Evolutionary conservation across 306 rosid species (phyloP), one percentile per base, ranked within the genome.

Genomic region (Herpetospermum pedunculosum): DNA sequence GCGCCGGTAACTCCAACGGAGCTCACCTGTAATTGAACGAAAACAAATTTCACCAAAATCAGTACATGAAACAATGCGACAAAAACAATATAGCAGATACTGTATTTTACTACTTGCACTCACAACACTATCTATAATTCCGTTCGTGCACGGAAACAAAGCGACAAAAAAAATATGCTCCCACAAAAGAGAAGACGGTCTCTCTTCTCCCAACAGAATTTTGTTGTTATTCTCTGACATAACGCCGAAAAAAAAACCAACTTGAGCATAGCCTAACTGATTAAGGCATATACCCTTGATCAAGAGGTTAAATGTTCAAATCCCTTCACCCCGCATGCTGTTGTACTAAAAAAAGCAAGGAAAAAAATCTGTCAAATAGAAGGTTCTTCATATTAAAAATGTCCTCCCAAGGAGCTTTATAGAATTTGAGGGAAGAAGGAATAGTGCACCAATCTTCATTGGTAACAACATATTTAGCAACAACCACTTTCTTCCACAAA

Each of bases 1-100:
- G 97, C 90, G 63, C 96, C 97, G 0, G 99, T 94, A 72, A 94
- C 95, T 34, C 99, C 97, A 28, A 91, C 73, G 13, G 97, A 83
- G 80, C 97, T 94, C 86, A 94, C 98, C 97, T 94, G 65, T 46
- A 79, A 46, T 73, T 77, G 70, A 76, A 72, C 29, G 13, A 50
- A 6, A 50, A 30, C 18, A 15, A 50, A 50, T 18, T 50, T 35
- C 47, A n/a, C n/a, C n/a, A n/a, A n/a, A n/a, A n/a, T n/a, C n/a
- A n/a, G n/a, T n/a, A n/a, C n/a, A n/a, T n/a, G n/a, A n/a, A n/a
- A n/a, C n/a, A n/a, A n/a, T n/a, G n/a, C n/a, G n/a, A n/a, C n/a
- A n/a, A n/a, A n/a, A n/a, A n/a, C n/a, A n/a, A n/a, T n/a, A n/a
- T n/a, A n/a, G n/a, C n/a, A n/a, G n/a, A n/a, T n/a, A n/a, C n/a